phyloP scores from a whole-genome alignment of 164 flowering plant genomes.

The Stephania yunnanensis region DNA sequence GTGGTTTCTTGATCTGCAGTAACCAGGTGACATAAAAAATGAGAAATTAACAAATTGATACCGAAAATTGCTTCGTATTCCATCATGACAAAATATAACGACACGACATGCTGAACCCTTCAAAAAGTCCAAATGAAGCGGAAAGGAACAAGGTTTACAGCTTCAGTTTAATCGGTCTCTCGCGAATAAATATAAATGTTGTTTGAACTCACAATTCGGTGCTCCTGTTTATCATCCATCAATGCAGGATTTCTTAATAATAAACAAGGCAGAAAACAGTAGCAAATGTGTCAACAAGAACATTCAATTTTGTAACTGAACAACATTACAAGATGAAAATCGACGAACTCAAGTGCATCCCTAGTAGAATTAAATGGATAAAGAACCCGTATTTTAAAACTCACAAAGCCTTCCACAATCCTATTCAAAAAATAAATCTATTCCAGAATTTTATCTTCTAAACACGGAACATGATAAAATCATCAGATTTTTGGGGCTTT shows the following conservation, averaged over 20 bases:
- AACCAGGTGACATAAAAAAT: not conserved
- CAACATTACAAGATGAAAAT: not conserved
- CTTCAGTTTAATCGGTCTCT: too few relatives aligned
- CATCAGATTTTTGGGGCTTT: too few relatives aligned
- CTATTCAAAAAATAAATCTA: too few relatives aligned
- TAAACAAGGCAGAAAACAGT: not conserved
- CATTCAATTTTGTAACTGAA: not conserved
- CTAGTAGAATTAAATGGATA: too few relatives aligned
- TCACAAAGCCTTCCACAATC: too few relatives aligned
- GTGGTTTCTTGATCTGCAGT: constrained; percentile 42
- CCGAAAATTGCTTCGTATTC: not conserved
- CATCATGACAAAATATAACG: not conserved
- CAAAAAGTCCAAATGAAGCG: not conserved
- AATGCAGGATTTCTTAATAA: too few relatives aligned
- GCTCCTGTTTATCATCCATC: too few relatives aligned
- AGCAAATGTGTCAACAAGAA: too few relatives aligned
- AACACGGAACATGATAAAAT: not conserved
- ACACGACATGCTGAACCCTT: not conserved
- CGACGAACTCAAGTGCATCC: not conserved
- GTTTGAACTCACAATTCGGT: too few relatives aligned
- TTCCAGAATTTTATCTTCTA: too few relatives aligned
- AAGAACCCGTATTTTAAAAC: too few relatives aligned
- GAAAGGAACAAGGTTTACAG: not conserved
- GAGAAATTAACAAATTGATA: not conserved
- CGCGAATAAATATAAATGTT: too few relatives aligned